Base-by-base conservation (phyloP, 441 rosid species). In the Theobroma grandiflorum region DNA sequence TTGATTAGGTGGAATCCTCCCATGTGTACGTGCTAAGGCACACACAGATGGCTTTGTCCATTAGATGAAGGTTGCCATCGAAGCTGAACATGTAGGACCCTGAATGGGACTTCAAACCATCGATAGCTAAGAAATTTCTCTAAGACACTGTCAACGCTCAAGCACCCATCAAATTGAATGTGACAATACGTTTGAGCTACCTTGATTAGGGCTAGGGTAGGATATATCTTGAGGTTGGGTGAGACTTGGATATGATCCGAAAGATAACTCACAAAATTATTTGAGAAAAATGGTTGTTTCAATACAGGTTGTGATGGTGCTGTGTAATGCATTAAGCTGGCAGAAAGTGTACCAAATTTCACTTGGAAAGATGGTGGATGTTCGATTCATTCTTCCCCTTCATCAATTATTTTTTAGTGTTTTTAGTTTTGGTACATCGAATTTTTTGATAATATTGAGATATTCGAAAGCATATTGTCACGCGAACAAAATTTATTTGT, bases 1-100 rank as follows among this genome's bases (percentile, higher is more conserved):
- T 2, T n/a, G 66, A 33, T 52, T 76, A 33, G 77, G 73, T 63
- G 67, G 80, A 71, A 53, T 58, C 71, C 9, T 40, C 33, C 83
- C 71, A 80, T 22, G 76, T 68, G 64, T 20, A 26, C 15, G 64
- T 20, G 38, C 15, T 71, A 43, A 35, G 38, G 10, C 49, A 42
- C 43, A 68, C 6, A 37, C 63, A 20, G 11, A 45, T 5, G 20
- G 37, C n/a, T 8, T 26, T 42, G 18, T 42, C 61, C 59, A n/a
- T 31, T 4, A 12, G n/a, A 55, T 2, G 59, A 55, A 18, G 26
- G 8, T 53, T 26, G 6, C 62, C n/a, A 57, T n/a, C 31, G 6
- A 53, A 52, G 4, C 18, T 16, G 8, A 16, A 16, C 18, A 52
- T 47, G n/a, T 3, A 53, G 8, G 59, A 55, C 59, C 59, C 58